Evolutionary conservation across 306 rosid species (phyloP), one percentile per base, ranked within the genome.

Genomic region (Fragaria vesca): DNA sequence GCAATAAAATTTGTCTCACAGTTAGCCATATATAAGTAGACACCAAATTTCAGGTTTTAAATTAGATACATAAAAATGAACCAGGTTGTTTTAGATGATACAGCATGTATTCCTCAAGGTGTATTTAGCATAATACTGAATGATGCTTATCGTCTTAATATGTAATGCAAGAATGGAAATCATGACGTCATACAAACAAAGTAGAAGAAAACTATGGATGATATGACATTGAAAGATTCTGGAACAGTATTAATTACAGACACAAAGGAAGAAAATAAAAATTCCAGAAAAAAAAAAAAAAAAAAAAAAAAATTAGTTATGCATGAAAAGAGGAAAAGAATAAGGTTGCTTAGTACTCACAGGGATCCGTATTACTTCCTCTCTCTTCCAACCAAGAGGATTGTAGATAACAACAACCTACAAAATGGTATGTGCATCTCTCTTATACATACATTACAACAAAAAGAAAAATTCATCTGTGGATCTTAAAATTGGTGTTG

Each of bases 361-460:
- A 15, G 98, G 98, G 79, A 94, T 89, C 83, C 93, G 87, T 70
- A 94, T 81, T 57, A 90, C 86, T 80, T 94, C 92, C 80, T 91
- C 90, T 88, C 98, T 86, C 83, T 87, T 88, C 97, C 97, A 90
- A 78, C 98, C 98, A 4, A 94, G 83, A 46, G 98, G 78, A 86
- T 91, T 94, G 80, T 91, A 94, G 85, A 88, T 75, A 2, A 94
- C 84, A 76, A 91, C 88, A 26, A 89, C 91, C 98, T 94, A 66
- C 57, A 82, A 65, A 51, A 60, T 2, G 36, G 70, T 55, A 26
- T 28, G 20, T 17, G 4, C 13, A 28, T 30, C 40, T 30, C 34
- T 62, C 8, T 34, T 32, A 65, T 32, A 63, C n/a, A 12, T 20
- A 17, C 69, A 65, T 65, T 36, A 57, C 1, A 32, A 51, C 66